Evolutionary conservation across 192 early-diverging fungal genomes (phyloP).

Genomic region (Coemansia brasiliensis): DNA sequence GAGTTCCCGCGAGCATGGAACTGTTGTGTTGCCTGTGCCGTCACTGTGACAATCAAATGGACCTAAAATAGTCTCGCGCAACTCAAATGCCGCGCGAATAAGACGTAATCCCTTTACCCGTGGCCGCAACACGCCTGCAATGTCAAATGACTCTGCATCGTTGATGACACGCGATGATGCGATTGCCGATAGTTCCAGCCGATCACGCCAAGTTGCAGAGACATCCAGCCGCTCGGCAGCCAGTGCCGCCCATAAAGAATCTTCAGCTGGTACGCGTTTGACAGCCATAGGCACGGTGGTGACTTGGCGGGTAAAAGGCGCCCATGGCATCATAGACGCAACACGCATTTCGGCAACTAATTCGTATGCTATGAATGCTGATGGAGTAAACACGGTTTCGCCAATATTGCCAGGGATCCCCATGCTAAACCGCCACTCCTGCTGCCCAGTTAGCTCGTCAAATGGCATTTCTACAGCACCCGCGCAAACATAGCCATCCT

Average conservation of each 20-base stretch:
- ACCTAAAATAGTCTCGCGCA: constrained; percentile 35
- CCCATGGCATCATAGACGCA: constrained; percentile 7
- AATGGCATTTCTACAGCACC: constrained; percentile 10
- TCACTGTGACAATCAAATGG: constrained; percentile 21
- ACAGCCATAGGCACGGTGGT: constrained; percentile 23
- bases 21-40: constrained; percentile 10
- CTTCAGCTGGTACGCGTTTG: constrained; percentile 36
- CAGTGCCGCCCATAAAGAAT: constrained; percentile 32
- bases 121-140: constrained; percentile 36
- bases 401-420: constrained; percentile 37
- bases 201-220: constrained; percentile 34
- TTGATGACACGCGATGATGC: constrained; percentile 32
- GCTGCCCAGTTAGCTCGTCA: constrained; percentile 12
- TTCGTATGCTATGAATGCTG: constrained; percentile 43
- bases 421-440: constrained; percentile 46
- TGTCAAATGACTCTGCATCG: constrained; percentile 20
- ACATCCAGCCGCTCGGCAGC: constrained; percentile 38
- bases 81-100: constrained; percentile 41
- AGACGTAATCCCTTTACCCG: constrained; percentile 45
- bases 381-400: constrained; percentile 42
- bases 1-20: constrained; percentile 25
- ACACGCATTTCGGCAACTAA: constrained; percentile 39
- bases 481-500: constrained; percentile 23
- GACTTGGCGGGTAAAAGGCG: constrained; percentile 19
- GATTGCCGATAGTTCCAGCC: constrained; percentile 38